A percentile compares a stretch with the other conserved stretches of the same genome.
Evolutionary conservation across 495 filamentous ascomycete genomes (phyloP).

Genomic region (Podospora bellae-mahoneyi): DNA sequence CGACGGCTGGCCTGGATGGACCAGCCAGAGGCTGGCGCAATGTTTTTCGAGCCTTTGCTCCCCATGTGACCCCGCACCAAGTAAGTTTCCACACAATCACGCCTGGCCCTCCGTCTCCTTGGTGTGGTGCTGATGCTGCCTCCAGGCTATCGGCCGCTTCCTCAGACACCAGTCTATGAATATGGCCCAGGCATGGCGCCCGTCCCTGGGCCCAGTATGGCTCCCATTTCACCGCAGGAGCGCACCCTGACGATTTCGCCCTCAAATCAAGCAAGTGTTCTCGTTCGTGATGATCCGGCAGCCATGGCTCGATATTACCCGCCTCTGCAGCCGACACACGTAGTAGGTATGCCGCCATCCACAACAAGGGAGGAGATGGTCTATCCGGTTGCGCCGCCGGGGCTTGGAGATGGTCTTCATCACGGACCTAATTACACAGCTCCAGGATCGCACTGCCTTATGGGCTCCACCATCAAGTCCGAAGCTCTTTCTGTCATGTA

Average conservation of each 20-base stretch:
- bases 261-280: conserved; percentile 28
- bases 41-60: conserved; percentile 38
- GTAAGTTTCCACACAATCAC: conserved; percentile 19
- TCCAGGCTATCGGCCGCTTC: conserved; percentile 34
- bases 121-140: conserved; percentile 12
- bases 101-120: background rate
- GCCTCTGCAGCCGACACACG: conserved; percentile 38
- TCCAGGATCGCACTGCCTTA: background rate
- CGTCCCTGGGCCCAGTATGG: background rate
- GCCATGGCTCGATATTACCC: conserved; percentile 36
- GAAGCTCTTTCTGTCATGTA: conserved; percentile 2
- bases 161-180: conserved; percentile 33
- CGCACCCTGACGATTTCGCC: background rate
- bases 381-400: conserved; percentile 35
- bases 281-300: conserved; percentile 32
- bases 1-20: background rate
- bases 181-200: conserved; percentile 32
- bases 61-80: conserved; percentile 36
- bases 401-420: background rate
- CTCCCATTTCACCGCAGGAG: background rate
- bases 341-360: conserved; percentile 37
- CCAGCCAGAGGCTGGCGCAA: background rate
- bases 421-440: background rate
- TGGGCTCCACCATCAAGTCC: background rate
- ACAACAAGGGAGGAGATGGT: conserved; percentile 44